Base-by-base conservation (phyloP, 2,329 filamentous ascomycete genomes). In the Thielaviopsis ethacetica region DNA sequence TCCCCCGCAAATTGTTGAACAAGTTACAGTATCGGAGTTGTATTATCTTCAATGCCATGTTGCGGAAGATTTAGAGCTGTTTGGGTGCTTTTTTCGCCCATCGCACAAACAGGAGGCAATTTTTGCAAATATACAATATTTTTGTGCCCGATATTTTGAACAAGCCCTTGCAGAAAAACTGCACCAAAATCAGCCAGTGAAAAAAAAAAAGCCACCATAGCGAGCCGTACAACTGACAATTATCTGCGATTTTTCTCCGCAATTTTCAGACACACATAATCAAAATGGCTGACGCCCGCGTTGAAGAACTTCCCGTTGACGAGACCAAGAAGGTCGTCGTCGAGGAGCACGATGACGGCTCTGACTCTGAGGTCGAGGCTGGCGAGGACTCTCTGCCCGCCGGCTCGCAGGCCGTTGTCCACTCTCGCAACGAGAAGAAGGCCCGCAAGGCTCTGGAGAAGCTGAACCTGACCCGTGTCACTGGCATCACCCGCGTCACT, bases 401-500 rank as follows among this genome's bases (percentile, higher is more conserved):
- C 66, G 93, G 91, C 71, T 88, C 90, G 70, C 83, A 86, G 65
- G 86, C 91, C 70, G 83, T 93, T 68, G 85, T 98, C 71, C 91
- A 97, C 83, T 95, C 89, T 72, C 90, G 93, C 75, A 97, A 97
- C 79, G 93, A 98, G 86, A 98, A 98, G 88, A 98, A 98, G 85
- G 94, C 93, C 69, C 86, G 93, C 78, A 98, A 98, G 84, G 90
- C 91, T 70, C 95, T 98, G 73, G 88, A 90, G 75, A 98, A 98
- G 85, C 84, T 97, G 71, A 91, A 95, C 72, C 80, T 98, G 72
- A 93, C 89, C 81, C 90, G 91, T 71, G 86, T 98, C 67, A 86
- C 88, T 70, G 94, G 93, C 72, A 98, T 98, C 76, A 98, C 93
- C 70, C 86, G 93, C 71, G 94, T 98, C 69, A 98, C 94, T 66